phyloP scores from a whole-genome alignment of 116 monocot species.

The Dioscorea cayenensis region DNA sequence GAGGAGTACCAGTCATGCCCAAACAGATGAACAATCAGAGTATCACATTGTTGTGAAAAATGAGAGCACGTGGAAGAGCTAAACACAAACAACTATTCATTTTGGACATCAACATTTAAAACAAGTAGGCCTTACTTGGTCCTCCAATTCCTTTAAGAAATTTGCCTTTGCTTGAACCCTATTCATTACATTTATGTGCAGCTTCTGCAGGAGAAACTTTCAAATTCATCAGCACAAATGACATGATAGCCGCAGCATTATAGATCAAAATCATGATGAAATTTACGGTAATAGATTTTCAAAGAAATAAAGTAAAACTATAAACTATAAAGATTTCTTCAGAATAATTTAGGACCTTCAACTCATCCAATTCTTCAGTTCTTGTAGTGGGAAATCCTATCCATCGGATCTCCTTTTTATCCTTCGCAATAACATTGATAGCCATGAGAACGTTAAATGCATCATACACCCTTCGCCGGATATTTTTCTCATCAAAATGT shows the following conservation, averaged over 20 bases:
- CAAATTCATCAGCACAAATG: background rate
- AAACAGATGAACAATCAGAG: background rate
- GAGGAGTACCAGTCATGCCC: background rate
- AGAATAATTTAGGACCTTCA: slow-evolving; percentile 31
- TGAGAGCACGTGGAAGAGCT: too few relatives aligned
- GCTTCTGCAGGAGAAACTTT: slow-evolving; percentile 23
- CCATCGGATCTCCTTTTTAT: slow-evolving; percentile 64
- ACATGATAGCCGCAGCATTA: background rate
- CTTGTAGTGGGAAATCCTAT: slow-evolving; percentile 33
- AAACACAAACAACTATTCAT: background rate
- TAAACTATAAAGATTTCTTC: slow-evolving; percentile 5
- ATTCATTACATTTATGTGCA: slow-evolving; percentile 20
- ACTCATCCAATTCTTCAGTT: slow-evolving; percentile 20
- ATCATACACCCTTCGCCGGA: slow-evolving; percentile 66
- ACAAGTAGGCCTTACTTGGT: slow-evolving; percentile 31
- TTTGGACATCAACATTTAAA: background rate
- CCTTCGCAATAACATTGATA: slow-evolving; percentile 48
- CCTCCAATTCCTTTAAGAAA: slow-evolving; percentile 47
- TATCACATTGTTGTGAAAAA: background rate
- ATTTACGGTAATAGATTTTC: too few relatives aligned
- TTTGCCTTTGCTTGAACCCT: slow-evolving; percentile 42
- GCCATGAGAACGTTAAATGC: slow-evolving; percentile 70
- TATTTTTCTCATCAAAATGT: slow-evolving; percentile 71
- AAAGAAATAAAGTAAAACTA: background rate
- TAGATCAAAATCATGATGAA: too few relatives aligned